Base-by-base conservation (phyloP, 768 basidiomycete genomes). In the Boletus sensibilis region DNA sequence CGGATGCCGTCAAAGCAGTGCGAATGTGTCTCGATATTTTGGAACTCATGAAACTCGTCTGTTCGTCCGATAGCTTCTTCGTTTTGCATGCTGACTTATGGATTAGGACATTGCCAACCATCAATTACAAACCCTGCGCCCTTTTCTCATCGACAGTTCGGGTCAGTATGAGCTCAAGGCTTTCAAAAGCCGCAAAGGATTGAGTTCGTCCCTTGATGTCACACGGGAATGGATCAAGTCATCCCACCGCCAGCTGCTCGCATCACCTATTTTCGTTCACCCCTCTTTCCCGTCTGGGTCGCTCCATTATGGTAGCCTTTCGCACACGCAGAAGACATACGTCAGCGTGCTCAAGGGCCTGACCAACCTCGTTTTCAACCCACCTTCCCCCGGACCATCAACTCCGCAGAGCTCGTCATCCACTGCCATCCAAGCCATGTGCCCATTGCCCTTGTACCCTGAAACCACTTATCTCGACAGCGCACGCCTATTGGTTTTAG, bases 51-150 rank as follows among this genome's bases (percentile, higher is more conserved):
- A 95, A 95, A 79, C 79, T 97, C 66, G 94, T 91, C 67, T 67
- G 90, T 82, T 41, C 57, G 34, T 52, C 67, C 43, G 46, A 53
- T 60, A 37, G 21, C 20, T 53, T 44, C 59, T 47, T 55, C 60
- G 12, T 58, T 58, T 46, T 41, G 14, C 54, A 35, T 57, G 59
- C 61, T 68, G 39, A 66, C 62, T 57, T 59, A 59, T 58, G 29
- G 27, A 67, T 40, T 65, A 96, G 94, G 94, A 97, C 71, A 94
- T 97, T 59, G 94, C 94, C 27, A 97, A 97, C 70, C 94, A 96
- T 74, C 94, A 96, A 74, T 82, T 97, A 33, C 89, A 93, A 67
- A 87, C 90, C 33, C 79, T 95, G n/a, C 87, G 94, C 48, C 92
- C 93, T n/a, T 92, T 87, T 76, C 82, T 97, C 54, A 80, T 91